phyloP scores from a whole-genome alignment of 2,329 filamentous ascomycete genomes.

The Capronia epimyces region DNA sequence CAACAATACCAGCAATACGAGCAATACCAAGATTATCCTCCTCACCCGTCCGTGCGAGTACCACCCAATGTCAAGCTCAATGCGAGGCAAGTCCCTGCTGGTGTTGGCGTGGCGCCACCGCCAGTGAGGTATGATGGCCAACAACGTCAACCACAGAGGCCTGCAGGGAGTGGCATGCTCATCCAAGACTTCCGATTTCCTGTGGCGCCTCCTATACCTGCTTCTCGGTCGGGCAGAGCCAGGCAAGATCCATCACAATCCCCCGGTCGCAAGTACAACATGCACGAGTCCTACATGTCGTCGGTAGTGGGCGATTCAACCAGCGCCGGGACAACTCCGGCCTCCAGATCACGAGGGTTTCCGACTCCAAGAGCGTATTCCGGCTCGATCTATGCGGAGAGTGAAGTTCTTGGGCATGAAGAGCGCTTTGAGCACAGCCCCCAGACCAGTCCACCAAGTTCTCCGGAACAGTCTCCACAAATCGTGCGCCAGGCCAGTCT shows the following conservation, averaged over 20 bases:
- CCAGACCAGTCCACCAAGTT: conserved; percentile 4
- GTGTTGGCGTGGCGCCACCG: conserved; percentile 22
- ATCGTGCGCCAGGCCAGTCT: conserved; percentile 41
- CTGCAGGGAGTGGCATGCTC: conserved; percentile 10
- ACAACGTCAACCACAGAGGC: conserved; percentile 9
- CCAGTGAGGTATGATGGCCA: conserved; percentile 14
- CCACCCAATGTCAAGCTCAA: conserved; percentile 21
- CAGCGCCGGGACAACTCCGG: conserved; percentile 18
- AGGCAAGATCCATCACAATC: conserved; percentile 13
- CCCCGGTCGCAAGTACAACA: conserved; percentile 17
- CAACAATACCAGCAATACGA: conserved; percentile 12
- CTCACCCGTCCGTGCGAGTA: conserved; percentile 19
- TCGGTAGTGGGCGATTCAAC: conserved; percentile 22
- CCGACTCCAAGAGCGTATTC: conserved; percentile 21
- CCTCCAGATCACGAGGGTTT: conserved; percentile 17
- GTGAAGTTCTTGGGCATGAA: conserved; percentile 18
- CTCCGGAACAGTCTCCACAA: conserved; percentile 21
- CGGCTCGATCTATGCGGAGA: conserved; percentile 23
- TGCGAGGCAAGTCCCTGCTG: conserved; percentile 20
- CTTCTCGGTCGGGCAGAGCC: conserved; percentile 5
- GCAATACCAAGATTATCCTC: conserved; percentile 14
- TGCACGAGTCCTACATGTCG: conserved; percentile 24
- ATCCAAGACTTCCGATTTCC: conserved; percentile 23
- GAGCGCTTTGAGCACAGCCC: conserved; percentile 11
- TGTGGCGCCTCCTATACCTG: conserved; percentile 17